Percentiles rank a stretch among this genome's conserved stretches.
These are phyloP conservation scores for Letharia columbiana DNA, from an alignment of 495 filamentous ascomycete species.

Conservation along the genomic window DNA sequence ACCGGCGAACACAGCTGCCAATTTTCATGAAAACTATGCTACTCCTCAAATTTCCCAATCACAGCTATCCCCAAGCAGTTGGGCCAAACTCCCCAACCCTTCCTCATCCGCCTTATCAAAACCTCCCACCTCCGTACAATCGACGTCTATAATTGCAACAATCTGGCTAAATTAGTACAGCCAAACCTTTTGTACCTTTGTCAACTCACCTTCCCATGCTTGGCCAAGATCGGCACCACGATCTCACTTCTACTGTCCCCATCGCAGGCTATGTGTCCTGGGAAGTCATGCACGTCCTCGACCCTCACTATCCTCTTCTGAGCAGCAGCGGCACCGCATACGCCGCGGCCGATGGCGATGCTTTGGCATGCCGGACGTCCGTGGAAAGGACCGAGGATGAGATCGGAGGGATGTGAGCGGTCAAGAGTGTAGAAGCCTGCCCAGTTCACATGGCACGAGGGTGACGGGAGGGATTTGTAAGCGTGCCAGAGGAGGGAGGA, in stretches of 20 bases:
- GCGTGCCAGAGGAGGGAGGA: constrained; percentile 83
- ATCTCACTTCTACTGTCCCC: constrained; percentile 77
- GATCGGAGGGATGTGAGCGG: constrained; percentile 42
- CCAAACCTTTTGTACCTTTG: neutral
- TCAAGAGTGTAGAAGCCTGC: constrained; percentile 83
- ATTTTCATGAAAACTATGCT: neutral
- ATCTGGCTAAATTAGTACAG: constrained; percentile 38
- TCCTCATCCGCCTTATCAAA: constrained; percentile 69
- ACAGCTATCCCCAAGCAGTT: constrained; percentile 55
- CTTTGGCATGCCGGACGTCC: constrained; percentile 84
- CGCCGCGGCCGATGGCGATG: constrained; percentile 69
- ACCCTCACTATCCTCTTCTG: constrained; percentile 60
- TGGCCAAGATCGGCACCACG: constrained; percentile 68
- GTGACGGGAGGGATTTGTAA: constrained; percentile 66
- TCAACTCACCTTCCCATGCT: constrained; percentile 43
- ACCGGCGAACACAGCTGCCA: neutral
- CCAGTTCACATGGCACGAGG: constrained; percentile 74
- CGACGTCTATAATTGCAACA: constrained; percentile 85
- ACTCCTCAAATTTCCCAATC: constrained; percentile 32
- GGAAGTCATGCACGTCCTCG: constrained; percentile 64
- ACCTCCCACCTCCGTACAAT: constrained; percentile 60
- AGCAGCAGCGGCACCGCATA: constrained; percentile 71
- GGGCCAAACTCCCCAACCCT: constrained; percentile 62
- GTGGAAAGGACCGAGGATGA: constrained; percentile 78
- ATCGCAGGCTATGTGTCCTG: constrained; percentile 90